Evolutionary conservation across 139 green algal genomes (phyloP).

Genomic region (Chlamydomonas sp.): DNA sequence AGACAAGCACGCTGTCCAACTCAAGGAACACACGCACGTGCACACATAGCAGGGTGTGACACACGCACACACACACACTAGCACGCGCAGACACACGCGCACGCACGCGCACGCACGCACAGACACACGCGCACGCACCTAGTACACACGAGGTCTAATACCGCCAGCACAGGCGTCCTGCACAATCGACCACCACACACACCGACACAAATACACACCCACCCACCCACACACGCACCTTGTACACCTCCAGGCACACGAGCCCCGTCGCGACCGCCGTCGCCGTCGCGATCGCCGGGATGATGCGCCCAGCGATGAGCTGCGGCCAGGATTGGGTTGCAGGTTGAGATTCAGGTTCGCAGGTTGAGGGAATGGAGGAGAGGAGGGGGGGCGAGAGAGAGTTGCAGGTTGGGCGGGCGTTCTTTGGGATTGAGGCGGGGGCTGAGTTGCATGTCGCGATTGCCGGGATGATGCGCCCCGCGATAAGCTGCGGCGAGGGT

Average conservation of each 20-base stretch:
- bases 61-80: no score
- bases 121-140: no score
- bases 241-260: constrained; percentile 97
- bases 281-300: constrained; percentile 95
- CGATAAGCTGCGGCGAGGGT: constrained; percentile 36
- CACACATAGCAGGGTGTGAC: no score
- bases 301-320: constrained; percentile 96
- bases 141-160: not conserved
- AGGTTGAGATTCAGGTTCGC: constrained; percentile 39
- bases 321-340: constrained; percentile 90
- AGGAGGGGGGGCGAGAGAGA: not conserved
- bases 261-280: constrained; percentile 91
- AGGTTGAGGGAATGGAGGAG: not conserved
- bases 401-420: not conserved
- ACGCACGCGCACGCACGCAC: no score
- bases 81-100: no score
- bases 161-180: constrained; percentile 8
- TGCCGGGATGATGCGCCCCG: constrained; percentile 94
- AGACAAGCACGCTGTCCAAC: not conserved
- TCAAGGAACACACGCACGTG: not conserved
- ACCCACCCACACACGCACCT: no score
- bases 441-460: constrained; percentile 72
- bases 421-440: not conserved
- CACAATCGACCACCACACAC: no score
- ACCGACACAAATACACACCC: no score